Evolutionary conservation across 768 basidiomycete genomes (phyloP), one percentile per base, ranked within the genome.

Genomic region (Ramaria sp.): DNA sequence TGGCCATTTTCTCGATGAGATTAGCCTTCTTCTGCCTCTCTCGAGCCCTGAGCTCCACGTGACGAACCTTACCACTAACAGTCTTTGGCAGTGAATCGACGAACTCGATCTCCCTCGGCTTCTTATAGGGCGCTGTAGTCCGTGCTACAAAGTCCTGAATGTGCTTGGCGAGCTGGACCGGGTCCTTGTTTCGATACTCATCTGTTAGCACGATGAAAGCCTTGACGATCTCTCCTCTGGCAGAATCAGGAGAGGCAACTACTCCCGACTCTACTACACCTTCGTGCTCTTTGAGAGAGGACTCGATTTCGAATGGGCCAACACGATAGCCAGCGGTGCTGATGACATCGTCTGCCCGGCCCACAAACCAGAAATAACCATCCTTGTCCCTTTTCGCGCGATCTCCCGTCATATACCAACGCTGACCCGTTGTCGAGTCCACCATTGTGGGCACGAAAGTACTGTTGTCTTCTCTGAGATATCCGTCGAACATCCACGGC

Each of bases 311-410:
- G 27, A 49, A 49, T 7, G 48, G 48, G 24, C 48, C 48, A 34
- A 49, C 48, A 1, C 48, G 48, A 24, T 49, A 49, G 19, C 48
- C 48, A 34, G 48, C 24, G 15, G 48, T 49, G 11, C 24, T 49
- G 27, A 49, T 49, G n/a, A 49, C 48, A 27, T 49, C 48, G n/a
- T 49, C 48, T 17, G 48, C 48, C n/a, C 48, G 48, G 24, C 48
- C 48, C 17, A 49, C 48, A 34, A 49, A 49, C 27, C 24, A 49
- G 27, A 49, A 49, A n/a, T 49, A 49, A 7, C 48, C 48, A 22
- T 49, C 48, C 27, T 11, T 49, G 27, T 49, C 48, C 20, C 48
- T 4, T 13, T 9, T 49, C 12, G 48, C 48, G 11, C 48, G 48
- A 24, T 49, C 48, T 30, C 48, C 48, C 11, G 48, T 49, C 48